Evolutionary conservation across 306 rosid genomes (phyloP).

Genomic region (Quercus aquifolioides): DNA sequence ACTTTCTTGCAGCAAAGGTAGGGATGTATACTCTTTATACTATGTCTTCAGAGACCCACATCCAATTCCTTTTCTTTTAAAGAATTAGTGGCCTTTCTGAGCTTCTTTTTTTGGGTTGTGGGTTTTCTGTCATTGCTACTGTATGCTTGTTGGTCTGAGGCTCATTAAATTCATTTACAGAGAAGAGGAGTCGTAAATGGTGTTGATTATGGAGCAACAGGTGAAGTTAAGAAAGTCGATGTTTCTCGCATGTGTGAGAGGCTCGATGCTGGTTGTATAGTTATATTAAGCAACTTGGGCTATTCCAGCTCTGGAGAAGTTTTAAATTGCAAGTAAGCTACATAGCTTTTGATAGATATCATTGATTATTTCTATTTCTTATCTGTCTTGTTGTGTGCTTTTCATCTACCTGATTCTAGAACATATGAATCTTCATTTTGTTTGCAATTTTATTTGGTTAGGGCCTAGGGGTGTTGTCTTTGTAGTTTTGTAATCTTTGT

Average conservation of each 20-base stretch:
- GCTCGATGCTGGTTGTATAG: conserved; percentile 92
- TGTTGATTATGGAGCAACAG: conserved; percentile 94
- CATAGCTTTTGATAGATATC: conserved; percentile 6
- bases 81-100: conserved; percentile 18
- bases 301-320: conserved; percentile 98
- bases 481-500: neutral
- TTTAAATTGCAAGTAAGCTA: conserved; percentile 95
- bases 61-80: conserved; percentile 4
- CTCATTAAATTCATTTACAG: conserved; percentile 44
- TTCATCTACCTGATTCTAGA: neutral
- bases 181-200: conserved; percentile 90
- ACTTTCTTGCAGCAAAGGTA: conserved; percentile 97
- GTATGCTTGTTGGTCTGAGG: neutral
- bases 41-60: neutral
- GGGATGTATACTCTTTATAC: conserved; percentile 23
- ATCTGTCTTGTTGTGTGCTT: neutral
- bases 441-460: too few species aligned
- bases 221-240: conserved; percentile 91
- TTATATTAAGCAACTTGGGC: conserved; percentile 91
- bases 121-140: conserved; percentile 9
- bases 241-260: conserved; percentile 86
- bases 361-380: neutral
- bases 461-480: neutral
- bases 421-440: too few species aligned
- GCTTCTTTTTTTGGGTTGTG: conserved; percentile 13